Evolutionary conservation across 306 rosid genomes (phyloP).

Genomic region (Quercus parvula): DNA sequence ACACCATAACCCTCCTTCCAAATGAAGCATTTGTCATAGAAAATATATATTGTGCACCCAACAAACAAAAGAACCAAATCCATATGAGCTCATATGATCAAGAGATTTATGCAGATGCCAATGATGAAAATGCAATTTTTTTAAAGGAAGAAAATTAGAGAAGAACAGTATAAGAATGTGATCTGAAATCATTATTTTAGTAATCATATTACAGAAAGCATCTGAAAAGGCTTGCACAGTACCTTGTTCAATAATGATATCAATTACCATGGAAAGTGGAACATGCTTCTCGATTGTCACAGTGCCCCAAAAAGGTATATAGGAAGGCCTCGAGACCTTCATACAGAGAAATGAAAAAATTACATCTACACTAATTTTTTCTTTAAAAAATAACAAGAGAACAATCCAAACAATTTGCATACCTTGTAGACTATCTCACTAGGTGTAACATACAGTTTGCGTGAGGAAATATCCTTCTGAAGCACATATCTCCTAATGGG

Average conservation of each 20-base stretch:
- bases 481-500: constrained; percentile 73
- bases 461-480: constrained; percentile 70
- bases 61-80: neutral
- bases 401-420: neutral
- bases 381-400: constrained; percentile 1
- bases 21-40: neutral
- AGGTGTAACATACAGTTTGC: constrained; percentile 75
- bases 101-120: neutral
- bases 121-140: neutral
- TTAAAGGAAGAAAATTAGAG: neutral
- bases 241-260: constrained; percentile 92
- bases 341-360: constrained; percentile 8
- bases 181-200: neutral
- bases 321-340: constrained; percentile 92
- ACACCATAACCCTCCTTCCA: neutral
- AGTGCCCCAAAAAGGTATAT: constrained; percentile 71
- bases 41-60: neutral
- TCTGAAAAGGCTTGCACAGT: constrained; percentile 12
- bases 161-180: neutral
- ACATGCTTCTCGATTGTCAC: constrained; percentile 60
- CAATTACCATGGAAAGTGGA: constrained; percentile 75
- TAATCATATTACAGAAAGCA: neutral
- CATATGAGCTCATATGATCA: neutral
- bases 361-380: neutral
- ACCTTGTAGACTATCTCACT: constrained; percentile 81